phyloP scores from a whole-genome alignment of 2,329 filamentous ascomycete species.

The Lecanicillium sp. region DNA sequence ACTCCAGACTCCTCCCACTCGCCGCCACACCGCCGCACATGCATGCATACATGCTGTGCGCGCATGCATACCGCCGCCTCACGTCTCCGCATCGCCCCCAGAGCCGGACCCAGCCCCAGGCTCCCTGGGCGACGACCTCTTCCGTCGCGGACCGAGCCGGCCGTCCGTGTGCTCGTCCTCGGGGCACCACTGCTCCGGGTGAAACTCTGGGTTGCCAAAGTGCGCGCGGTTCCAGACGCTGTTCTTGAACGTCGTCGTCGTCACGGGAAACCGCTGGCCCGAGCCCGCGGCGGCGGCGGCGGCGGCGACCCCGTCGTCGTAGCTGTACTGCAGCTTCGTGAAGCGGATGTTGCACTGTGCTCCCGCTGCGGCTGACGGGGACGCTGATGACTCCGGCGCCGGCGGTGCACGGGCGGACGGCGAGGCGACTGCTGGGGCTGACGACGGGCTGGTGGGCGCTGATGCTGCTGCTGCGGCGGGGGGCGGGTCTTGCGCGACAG shows the following conservation, averaged over 20 bases:
- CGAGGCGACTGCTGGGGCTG: not conserved
- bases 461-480: not conserved
- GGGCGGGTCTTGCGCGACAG: not conserved
- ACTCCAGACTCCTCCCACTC: no score
- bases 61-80: no score
- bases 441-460: not conserved
- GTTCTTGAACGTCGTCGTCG: slow-evolving; percentile 58
- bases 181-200: slow-evolving; percentile 39
- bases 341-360: slow-evolving; percentile 41
- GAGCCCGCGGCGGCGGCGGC: slow-evolving; percentile 29
- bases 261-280: slow-evolving; percentile 19
- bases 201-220: slow-evolving; percentile 55
- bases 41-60: no score
- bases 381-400: not conserved
- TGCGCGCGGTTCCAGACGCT: slow-evolving; percentile 62
- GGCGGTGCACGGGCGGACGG: not conserved
- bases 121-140: not conserved
- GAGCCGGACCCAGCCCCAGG: no score
- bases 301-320: slow-evolving; percentile 37
- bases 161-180: slow-evolving; percentile 32
- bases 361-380: slow-evolving; percentile 12
- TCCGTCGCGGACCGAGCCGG: slow-evolving; percentile 17
- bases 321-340: slow-evolving; percentile 41
- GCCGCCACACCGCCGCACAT: no score
- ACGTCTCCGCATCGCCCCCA: no score